These are phyloP conservation scores for Amaranthus palmeri DNA, from an alignment of 148 eudicot species.

Conservation along the genomic window DNA sequence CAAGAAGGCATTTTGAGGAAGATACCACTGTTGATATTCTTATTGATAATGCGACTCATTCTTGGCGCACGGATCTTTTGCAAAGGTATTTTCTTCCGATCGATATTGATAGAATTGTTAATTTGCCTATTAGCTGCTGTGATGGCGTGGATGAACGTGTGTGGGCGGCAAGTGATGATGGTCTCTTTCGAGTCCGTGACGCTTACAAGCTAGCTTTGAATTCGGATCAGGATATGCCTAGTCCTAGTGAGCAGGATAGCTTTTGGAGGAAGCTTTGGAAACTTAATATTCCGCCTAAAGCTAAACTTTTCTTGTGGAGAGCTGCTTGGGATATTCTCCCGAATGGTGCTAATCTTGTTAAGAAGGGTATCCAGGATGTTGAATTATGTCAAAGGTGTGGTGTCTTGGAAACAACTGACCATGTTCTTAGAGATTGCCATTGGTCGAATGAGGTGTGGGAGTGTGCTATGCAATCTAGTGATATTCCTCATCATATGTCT, in stretches of 20 bases:
- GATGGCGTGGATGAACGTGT: background rate
- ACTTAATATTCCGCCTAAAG: background rate
- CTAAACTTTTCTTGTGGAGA: background rate
- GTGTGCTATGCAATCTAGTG: too few species aligned
- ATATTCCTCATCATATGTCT: too few species aligned
- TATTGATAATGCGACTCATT: background rate
- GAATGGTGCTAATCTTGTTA: background rate
- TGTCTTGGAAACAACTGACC: background rate
- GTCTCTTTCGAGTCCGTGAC: background rate
- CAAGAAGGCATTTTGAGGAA: accelerated
- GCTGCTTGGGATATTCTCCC: background rate
- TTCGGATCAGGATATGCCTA: background rate
- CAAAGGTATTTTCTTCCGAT: background rate
- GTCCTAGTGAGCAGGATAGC: background rate
- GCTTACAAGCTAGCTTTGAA: background rate
- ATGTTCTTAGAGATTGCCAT: background rate
- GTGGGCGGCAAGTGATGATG: background rate
- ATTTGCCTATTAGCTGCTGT: background rate
- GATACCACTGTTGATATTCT: accelerated
- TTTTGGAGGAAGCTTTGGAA: background rate
- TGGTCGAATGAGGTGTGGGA: background rate
- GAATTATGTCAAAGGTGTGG: background rate
- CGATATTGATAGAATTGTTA: background rate
- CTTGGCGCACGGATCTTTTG: background rate
- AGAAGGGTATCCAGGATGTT: background rate